phyloP scores from a whole-genome alignment of 1,284 basidiomycete species.

The Kalmanozyma brasiliensis region DNA sequence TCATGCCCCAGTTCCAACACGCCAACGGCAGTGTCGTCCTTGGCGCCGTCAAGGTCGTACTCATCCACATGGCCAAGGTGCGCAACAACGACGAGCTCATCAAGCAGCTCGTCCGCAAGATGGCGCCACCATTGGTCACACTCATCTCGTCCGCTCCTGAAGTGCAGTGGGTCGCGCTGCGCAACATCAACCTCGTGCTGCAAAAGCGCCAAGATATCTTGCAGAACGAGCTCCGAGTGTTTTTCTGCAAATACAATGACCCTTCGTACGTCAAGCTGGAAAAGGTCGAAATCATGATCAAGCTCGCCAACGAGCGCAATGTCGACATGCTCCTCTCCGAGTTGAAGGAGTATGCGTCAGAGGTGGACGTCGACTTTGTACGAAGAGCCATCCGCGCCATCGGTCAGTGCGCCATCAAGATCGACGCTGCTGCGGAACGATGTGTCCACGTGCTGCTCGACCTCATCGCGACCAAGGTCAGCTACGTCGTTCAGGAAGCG shows the following conservation, averaged over 20 bases:
- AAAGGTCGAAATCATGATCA: conserved; percentile 98
- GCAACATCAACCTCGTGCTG: conserved; percentile 94
- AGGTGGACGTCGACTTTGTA: conserved; percentile 98
- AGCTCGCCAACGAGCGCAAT: conserved; percentile 88
- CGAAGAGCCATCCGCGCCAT: conserved; percentile 93
- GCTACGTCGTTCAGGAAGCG: conserved; percentile 97
- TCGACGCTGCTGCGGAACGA: conserved; percentile 88
- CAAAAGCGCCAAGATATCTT: conserved; percentile 91
- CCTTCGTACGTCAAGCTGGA: conserved; percentile 98
- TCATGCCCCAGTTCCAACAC: conserved; percentile 98
- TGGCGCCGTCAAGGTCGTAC: conserved; percentile 94
- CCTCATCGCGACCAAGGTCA: conserved; percentile 89
- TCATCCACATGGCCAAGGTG: conserved; percentile 73
- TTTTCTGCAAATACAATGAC: conserved; percentile 99
- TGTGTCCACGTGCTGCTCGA: conserved; percentile 94
- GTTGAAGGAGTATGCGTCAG: conserved; percentile 96
- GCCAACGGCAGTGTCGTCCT: conserved; percentile 94
- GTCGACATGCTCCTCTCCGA: conserved; percentile 94
- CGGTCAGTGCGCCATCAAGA: conserved; percentile 94
- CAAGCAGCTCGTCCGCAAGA: conserved; percentile 89
- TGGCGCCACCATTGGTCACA: conserved; percentile 90
- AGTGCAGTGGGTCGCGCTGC: conserved; percentile 94
- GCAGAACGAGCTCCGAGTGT: conserved; percentile 95
- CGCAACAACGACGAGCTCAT: conserved; percentile 84
- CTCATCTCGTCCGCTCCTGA: conserved; percentile 74